Percentiles rank a stretch among this genome's conserved stretches.
These are phyloP conservation scores for Tylopilus cervinicoccineus DNA, from an alignment of 768 basidiomycete genomes.

Conservation along the genomic window DNA sequence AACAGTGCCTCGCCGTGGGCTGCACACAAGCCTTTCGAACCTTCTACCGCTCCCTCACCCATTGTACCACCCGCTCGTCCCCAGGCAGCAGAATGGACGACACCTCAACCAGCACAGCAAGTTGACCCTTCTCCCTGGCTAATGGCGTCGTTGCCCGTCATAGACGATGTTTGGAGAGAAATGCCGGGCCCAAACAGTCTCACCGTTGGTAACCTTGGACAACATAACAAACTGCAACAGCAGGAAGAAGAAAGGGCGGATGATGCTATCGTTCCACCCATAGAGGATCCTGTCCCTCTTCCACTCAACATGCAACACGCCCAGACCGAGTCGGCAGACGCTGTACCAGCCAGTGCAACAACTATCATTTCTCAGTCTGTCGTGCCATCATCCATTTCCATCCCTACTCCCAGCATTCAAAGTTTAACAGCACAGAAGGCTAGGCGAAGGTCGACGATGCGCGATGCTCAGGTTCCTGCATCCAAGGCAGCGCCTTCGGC, in stretches of 20 bases:
- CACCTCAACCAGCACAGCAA: constrained; percentile 18
- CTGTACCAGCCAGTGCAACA: constrained; percentile 1
- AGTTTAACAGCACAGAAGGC: constrained; percentile 21
- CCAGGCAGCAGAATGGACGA: constrained; percentile 37
- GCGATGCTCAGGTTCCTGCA: constrained; percentile 22
- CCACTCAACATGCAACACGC: constrained; percentile 8
- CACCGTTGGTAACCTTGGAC: constrained; percentile 54
- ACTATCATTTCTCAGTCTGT: constrained; percentile 3
- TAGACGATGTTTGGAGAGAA: constrained; percentile 47
- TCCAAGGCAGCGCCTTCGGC: constrained; percentile 15
- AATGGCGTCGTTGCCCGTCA: constrained; percentile 41
- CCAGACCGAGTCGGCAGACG: constrained; percentile 15
- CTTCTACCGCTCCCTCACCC: constrained; percentile 18
- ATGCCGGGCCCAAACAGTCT: constrained; percentile 45
- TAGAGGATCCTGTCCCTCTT: constrained; percentile 15
- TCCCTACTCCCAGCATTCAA: constrained; percentile 15
- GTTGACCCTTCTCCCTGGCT: constrained; percentile 55
- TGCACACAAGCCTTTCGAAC: constrained; percentile 17
- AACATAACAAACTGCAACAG: constrained; percentile 53
- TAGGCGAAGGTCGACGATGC: constrained; percentile 26
- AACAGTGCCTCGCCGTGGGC: constrained; percentile 23
- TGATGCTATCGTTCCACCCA: constrained; percentile 15
- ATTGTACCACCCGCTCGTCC: constrained; percentile 19
- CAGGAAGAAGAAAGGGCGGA: constrained; percentile 27
- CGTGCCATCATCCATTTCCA: constrained; percentile 9